These are phyloP conservation scores for Penicillium argentinense DNA, from an alignment of 495 filamentous ascomycete species.

Conservation along the genomic window DNA sequence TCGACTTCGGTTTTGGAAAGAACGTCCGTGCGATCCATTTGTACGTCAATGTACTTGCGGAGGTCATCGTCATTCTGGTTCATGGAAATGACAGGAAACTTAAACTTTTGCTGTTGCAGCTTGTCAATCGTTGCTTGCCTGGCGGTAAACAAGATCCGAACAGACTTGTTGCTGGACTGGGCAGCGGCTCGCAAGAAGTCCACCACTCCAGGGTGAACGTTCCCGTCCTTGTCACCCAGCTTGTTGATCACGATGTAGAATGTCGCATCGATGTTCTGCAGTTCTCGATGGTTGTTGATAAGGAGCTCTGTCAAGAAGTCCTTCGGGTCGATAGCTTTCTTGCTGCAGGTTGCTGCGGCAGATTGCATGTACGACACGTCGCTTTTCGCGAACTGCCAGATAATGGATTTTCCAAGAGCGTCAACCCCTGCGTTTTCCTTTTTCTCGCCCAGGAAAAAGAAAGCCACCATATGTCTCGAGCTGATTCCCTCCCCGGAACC, in stretches of 20 bases:
- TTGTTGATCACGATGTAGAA: slow-evolving; percentile 15
- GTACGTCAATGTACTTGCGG: slow-evolving; percentile 4
- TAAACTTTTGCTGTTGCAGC: background rate
- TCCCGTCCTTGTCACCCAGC: slow-evolving; percentile 1
- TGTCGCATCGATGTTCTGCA: slow-evolving; percentile 2
- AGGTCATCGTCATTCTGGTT: slow-evolving; percentile 2
- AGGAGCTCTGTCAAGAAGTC: slow-evolving; percentile 4
- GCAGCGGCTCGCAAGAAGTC: slow-evolving; percentile 2
- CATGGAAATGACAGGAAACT: slow-evolving; percentile 4
- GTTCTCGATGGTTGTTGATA: slow-evolving; percentile 3
- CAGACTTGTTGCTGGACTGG: background rate
- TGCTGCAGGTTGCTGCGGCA: background rate
- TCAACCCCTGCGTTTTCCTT: slow-evolving; percentile 4
- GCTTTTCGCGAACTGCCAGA: slow-evolving; percentile 12
- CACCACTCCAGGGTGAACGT: slow-evolving; percentile 1
- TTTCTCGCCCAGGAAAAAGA: slow-evolving; percentile 4
- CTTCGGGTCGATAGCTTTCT: slow-evolving; percentile 5
- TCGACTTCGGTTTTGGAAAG: slow-evolving; percentile 2
- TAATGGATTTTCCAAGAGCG: slow-evolving; percentile 3
- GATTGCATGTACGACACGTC: slow-evolving; percentile 14
- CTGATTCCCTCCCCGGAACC: background rate
- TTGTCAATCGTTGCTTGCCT: slow-evolving; percentile 1
- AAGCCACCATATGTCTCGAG: slow-evolving; percentile 8
- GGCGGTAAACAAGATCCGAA: slow-evolving; percentile 9
- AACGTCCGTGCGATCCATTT: slow-evolving; percentile 8